A percentile compares a stretch with the other conserved stretches of the same genome.
Conservation (phyloP, 192 early-diverging fungal species). For the Backusella sp. region DNA sequence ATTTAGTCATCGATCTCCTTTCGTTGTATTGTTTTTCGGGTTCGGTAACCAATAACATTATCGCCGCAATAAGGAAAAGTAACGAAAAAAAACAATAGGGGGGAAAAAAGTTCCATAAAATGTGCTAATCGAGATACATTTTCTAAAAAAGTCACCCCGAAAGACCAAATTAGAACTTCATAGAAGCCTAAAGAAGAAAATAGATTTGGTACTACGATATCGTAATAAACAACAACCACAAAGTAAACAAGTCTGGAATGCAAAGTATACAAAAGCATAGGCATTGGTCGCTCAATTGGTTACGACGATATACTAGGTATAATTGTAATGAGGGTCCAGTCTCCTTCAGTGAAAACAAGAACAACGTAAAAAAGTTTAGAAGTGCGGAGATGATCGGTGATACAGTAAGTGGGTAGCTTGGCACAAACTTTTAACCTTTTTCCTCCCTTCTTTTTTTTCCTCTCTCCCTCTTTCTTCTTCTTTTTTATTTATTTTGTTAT, state of each 20-base stretch:
- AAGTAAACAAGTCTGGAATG: background rate
- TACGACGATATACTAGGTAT: no score
- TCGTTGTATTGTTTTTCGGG: background rate
- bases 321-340: no score
- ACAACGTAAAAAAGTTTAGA: background rate
- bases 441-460: background rate
- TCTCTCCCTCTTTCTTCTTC: background rate
- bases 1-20: background rate
- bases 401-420: background rate
- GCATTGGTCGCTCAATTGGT: background rate
- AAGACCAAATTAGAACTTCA: background rate
- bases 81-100: background rate
- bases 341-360: background rate
- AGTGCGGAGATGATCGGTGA: background rate
- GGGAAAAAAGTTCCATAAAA: background rate
- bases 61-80: background rate
- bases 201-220: background rate
- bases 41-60: background rate
- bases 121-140: background rate
- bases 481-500: background rate
- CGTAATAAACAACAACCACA: background rate
- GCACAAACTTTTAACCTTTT: background rate
- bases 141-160: background rate
- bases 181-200: background rate
- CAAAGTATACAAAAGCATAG: background rate